phyloP scores from a whole-genome alignment of 73 alveolate genomes.

The Tetrahymena thermophila region DNA sequence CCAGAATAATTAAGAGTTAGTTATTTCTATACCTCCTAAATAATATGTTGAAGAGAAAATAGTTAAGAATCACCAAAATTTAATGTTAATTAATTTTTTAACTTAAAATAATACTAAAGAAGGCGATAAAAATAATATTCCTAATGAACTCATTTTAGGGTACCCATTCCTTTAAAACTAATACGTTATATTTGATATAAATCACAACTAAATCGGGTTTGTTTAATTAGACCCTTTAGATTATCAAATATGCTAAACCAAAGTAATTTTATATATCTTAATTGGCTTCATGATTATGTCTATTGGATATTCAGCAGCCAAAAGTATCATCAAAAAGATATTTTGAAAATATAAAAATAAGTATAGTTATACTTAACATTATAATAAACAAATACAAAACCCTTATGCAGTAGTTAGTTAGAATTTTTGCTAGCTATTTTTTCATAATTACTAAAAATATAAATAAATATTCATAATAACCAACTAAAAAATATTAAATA shows the following conservation, averaged over 20 bases:
- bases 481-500: no score
- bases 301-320: neutral
- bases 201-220: neutral
- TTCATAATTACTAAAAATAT: no score
- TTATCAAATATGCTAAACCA: neutral
- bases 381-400: neutral
- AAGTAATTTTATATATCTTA: neutral
- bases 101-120: neutral
- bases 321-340: neutral
- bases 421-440: no score
- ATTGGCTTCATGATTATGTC: neutral
- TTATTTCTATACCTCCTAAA: neutral
- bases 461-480: no score
- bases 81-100: no score
- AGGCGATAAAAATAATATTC: neutral
- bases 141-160: neutral
- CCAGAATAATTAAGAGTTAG: neutral
- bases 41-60: neutral
- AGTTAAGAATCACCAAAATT: neutral
- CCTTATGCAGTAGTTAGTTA: no score
- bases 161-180: neutral
- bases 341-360: neutral
- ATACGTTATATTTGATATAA: neutral
- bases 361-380: neutral
- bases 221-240: neutral